Percentiles rank a stretch among this genome's conserved stretches.
Evolutionary conservation across 345 rosid genomes (phyloP).

Genomic region (Arabidopsis arenosa): DNA sequence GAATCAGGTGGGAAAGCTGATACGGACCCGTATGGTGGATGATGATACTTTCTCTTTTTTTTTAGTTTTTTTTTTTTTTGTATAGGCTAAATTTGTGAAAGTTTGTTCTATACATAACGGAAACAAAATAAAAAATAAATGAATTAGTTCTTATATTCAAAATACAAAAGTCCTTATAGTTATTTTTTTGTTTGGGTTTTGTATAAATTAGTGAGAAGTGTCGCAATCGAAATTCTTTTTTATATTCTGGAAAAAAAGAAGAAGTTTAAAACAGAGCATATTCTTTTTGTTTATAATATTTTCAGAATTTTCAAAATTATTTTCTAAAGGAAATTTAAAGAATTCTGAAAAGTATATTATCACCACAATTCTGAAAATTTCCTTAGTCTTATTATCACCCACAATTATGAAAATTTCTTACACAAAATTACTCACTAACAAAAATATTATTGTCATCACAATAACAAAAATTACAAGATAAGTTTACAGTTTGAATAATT

Average conservation of each 20-base stretch:
- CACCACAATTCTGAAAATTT: too few relatives aligned
- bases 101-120: conserved; percentile 26
- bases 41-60: conserved; percentile 20
- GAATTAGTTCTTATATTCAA: background rate
- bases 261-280: background rate
- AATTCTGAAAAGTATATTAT: too few relatives aligned
- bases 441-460: background rate
- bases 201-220: background rate
- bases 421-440: too few relatives aligned
- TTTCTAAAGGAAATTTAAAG: too few relatives aligned
- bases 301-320: background rate
- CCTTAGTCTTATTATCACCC: too few relatives aligned
- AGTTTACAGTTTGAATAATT: background rate
- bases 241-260: too few relatives aligned
- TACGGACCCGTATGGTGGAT: conserved; percentile 38
- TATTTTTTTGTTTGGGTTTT: conserved; percentile 1
- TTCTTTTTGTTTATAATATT: background rate
- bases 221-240: too few relatives aligned
- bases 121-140: background rate
- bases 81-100: conserved; percentile 30
- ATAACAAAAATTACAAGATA: background rate
- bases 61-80: background rate
- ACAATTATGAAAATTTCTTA: too few relatives aligned
- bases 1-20: conserved; percentile 45
- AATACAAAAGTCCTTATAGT: too few relatives aligned